A percentile compares a stretch with the other conserved stretches of the same genome.
Evolutionary conservation across 2,329 filamentous ascomycete species (phyloP).

Genomic region (Cladophialophora immunda): DNA sequence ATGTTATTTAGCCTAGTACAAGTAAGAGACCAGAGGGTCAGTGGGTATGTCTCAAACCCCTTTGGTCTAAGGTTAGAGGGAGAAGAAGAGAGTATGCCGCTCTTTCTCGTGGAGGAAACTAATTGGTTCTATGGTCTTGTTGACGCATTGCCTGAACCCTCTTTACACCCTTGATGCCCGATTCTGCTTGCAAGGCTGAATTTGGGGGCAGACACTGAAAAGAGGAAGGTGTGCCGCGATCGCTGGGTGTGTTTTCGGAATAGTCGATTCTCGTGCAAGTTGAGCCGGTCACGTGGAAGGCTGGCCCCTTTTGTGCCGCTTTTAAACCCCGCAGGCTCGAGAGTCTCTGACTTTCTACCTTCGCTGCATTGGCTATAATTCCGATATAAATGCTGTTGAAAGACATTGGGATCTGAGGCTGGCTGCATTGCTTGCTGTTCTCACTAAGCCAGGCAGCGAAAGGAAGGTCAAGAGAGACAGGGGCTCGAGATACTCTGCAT

Average conservation of each 20-base stretch:
- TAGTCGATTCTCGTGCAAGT: neutral
- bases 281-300: neutral
- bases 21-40: conserved; percentile 2
- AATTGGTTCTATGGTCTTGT: conserved; percentile 15
- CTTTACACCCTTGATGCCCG: neutral
- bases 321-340: neutral
- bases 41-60: neutral
- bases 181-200: neutral
- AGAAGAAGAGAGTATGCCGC: neutral
- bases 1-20: conserved; percentile 19
- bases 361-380: too few species aligned
- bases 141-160: neutral
- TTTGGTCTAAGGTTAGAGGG: neutral
- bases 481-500: too few species aligned
- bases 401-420: too few species aligned
- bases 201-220: too few species aligned
- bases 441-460: too few species aligned
- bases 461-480: too few species aligned
- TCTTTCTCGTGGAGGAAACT: conserved; percentile 17
- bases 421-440: too few species aligned
- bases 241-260: neutral
- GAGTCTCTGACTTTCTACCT: neutral
- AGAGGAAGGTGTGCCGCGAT: neutral
- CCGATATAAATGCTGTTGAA: too few species aligned
- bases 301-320: neutral